phyloP scores from a whole-genome alignment of 1,284 basidiomycete genomes.

The Coniferiporia weirii region DNA sequence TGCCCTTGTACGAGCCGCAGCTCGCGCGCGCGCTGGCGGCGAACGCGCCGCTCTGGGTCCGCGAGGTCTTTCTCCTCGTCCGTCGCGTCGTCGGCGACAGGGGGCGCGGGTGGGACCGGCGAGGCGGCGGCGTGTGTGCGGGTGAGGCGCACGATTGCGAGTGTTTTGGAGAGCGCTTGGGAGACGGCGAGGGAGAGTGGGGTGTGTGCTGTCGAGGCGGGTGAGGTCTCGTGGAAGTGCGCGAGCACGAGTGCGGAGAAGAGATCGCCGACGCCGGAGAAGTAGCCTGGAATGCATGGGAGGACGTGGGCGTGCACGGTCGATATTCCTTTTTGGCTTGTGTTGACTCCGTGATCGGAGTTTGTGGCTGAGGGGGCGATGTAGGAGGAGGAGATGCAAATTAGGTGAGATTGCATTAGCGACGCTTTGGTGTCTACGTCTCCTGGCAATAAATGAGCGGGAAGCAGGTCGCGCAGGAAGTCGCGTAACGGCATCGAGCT shows the following conservation, averaged over 20 bases:
- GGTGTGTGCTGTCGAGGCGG: constrained; percentile 22
- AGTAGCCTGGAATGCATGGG: constrained; percentile 85
- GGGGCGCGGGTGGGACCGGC: constrained; percentile 38
- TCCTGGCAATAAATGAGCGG: constrained; percentile 34
- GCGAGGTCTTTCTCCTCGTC: constrained; percentile 70
- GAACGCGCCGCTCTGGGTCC: constrained; percentile 60
- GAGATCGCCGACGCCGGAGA: constrained; percentile 94
- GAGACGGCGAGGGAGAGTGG: constrained; percentile 57
- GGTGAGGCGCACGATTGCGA: constrained; percentile 77
- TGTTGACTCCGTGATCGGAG: constrained; percentile 17
- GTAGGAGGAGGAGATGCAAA: constrained; percentile 71
- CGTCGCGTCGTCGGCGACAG: constrained; percentile 45
- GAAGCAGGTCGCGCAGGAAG: constrained; percentile 51
- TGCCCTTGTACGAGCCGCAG: constrained; percentile 76
- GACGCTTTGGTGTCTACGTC: constrained; percentile 35
- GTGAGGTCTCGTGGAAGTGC: constrained; percentile 51
- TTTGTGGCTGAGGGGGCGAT: constrained; percentile 17
- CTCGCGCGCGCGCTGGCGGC: constrained; percentile 78
- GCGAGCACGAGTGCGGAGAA: constrained; percentile 92
- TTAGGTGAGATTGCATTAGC: constrained; percentile 34
- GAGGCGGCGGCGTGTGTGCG: constrained; percentile 45
- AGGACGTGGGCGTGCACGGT: constrained; percentile 67
- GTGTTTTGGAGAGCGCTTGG: constrained; percentile 77
- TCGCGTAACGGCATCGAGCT: constrained; percentile 75
- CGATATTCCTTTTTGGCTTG: constrained; percentile 25